Conservation (phyloP, 208 protist genomes). For the Leishmania braziliensis region DNA sequence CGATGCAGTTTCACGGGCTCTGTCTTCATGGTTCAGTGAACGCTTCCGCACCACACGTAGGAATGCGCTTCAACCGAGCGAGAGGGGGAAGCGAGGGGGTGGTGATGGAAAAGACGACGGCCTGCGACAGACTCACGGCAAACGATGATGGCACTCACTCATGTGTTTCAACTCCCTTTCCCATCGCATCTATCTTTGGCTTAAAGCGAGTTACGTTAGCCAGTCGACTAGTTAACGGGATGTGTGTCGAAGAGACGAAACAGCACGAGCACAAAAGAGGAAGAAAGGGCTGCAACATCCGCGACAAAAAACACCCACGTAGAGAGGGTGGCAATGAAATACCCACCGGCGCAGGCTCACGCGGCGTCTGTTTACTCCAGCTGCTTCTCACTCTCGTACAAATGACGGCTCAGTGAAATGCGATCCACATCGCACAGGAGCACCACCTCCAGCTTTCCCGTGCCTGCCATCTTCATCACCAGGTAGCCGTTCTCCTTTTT, state of each 20-base stretch:
- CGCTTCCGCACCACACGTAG: neutral
- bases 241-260: neutral
- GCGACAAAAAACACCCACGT: neutral
- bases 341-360: neutral
- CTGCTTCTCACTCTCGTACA: constrained; percentile 57
- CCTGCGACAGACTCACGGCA: neutral
- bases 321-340: neutral
- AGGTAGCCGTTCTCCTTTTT: constrained; percentile 57
- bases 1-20: neutral
- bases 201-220: neutral
- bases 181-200: too few relatives aligned
- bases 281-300: neutral
- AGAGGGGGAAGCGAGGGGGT: neutral
- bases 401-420: constrained; percentile 70
- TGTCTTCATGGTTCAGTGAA: neutral
- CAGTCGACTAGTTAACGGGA: neutral
- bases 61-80: neutral
- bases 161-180: neutral
- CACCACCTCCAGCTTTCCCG: constrained; percentile 30
- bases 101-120: neutral
- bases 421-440: constrained; percentile 60
- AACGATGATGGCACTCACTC: neutral
- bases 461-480: constrained; percentile 65
- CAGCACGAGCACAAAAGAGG: neutral
- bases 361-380: constrained; percentile 12